Conservation (phyloP, 2,329 filamentous ascomycete species). For the Colletotrichum destructivum region DNA sequence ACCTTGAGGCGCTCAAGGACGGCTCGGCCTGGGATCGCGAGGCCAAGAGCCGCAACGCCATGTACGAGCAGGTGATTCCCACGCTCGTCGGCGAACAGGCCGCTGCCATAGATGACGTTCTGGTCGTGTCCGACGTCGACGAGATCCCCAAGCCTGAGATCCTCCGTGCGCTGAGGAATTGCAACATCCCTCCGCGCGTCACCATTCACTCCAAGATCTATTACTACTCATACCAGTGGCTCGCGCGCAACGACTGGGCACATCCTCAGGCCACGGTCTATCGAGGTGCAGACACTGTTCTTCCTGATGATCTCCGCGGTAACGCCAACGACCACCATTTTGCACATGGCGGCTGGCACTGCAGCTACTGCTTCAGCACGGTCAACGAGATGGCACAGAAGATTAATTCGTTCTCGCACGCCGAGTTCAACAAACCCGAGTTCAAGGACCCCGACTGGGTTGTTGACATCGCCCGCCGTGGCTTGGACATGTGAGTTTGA, state of each 20-base stretch:
- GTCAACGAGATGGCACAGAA: conserved; percentile 69
- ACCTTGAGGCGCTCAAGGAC: conserved; percentile 32
- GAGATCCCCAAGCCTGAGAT: conserved; percentile 70
- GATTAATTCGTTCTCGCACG: conserved; percentile 62
- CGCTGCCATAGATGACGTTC: conserved; percentile 66
- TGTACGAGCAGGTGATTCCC: conserved; percentile 71
- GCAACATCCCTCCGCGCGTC: conserved; percentile 66
- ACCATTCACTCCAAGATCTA: conserved; percentile 68
- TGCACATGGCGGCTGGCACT: conserved; percentile 71
- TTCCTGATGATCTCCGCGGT: conserved; percentile 68
- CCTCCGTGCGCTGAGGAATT: conserved; percentile 64
- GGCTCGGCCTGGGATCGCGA: conserved; percentile 65
- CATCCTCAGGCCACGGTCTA: conserved; percentile 75
- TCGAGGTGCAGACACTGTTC: conserved; percentile 60
- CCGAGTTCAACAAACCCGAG: conserved; percentile 54
- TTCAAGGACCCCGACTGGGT: conserved; percentile 58
- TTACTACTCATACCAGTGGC: conserved; percentile 72
- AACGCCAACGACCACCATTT: conserved; percentile 59
- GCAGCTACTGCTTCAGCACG: conserved; percentile 72
- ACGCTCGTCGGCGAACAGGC: conserved; percentile 57
- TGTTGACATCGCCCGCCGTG: conserved; percentile 58
- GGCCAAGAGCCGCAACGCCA: conserved; percentile 68
- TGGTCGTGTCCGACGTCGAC: conserved; percentile 73
- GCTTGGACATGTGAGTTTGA: conserved; percentile 58
- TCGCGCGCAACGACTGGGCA: conserved; percentile 63